Evolutionary conservation across 2,329 filamentous ascomycete genomes (phyloP), one percentile per base, ranked within the genome.

Genomic region (Ustilaginoidea virens): DNA sequence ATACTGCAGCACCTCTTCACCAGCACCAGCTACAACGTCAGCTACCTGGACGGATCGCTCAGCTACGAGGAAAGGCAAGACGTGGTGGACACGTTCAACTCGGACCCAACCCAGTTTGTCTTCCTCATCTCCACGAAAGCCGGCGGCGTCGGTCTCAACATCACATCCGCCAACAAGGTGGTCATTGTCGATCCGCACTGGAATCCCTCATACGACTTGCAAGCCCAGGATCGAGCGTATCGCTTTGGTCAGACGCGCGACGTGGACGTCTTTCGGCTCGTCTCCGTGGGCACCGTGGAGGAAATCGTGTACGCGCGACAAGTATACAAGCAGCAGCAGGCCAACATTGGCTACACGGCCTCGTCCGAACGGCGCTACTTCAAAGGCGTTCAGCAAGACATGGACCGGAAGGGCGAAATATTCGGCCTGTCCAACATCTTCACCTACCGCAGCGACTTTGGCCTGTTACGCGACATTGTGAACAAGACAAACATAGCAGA

Each of bases 401-500:
- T 71, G 15, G 70, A 71, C 17, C 74, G 86, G 38, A 87, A 87
- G 41, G 90, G 90, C 11, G 90, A 98, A 50, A 82, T 98, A 14
- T 98, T 98, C 41, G 90, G 90, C 0, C 63, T 96, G 2, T 56
- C 67, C 14, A 98, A 98, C 40, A 66, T 98, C 9, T 83, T 98
- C 42, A 73, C 73, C 0, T 94, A 82, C 37, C 74, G 83, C 37
- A 70, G 73, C 27, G 71, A 86, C 39, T 80, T 80, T 34, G 69
- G 92, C 9, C 66, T 94, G 10, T 66, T 96, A 5, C 71, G 81
- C n/a, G 83, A 94, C 32, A 96, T 98, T 40, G 83, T 98, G 42
- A 93, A 96, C 60, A 93, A 94, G 53, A 96, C 90, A 17, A 98
- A 98, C 44, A 75, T 98, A 29, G 90, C 90, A 4, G 90, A 98